These are phyloP conservation scores for Trichoderma sp. DNA, from an alignment of 2,329 filamentous ascomycete genomes.

Conservation along the genomic window DNA sequence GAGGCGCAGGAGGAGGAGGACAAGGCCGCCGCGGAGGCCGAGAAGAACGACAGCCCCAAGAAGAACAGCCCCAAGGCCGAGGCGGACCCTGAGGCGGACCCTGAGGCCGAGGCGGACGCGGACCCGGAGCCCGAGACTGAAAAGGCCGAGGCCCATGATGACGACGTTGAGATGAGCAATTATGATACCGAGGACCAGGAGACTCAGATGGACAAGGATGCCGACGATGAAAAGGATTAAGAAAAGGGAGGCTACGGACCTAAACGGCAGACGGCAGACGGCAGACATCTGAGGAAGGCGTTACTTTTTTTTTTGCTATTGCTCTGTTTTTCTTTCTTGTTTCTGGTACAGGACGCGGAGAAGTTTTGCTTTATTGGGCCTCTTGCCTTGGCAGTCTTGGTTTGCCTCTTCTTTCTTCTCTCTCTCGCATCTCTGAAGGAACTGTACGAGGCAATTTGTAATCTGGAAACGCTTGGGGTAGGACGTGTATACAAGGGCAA, in stretches of 20 bases:
- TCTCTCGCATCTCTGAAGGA: not conserved
- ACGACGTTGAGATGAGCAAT: constrained; percentile 54
- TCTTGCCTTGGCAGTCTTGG: not conserved
- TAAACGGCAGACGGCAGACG: not conserved
- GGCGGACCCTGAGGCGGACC: constrained; percentile 26
- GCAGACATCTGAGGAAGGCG: constrained; percentile 10
- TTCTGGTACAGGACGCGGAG: constrained; percentile 3
- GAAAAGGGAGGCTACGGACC: not conserved
- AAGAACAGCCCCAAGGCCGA: constrained; percentile 31
- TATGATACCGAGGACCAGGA: constrained; percentile 50
- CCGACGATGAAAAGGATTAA: constrained; percentile 36
- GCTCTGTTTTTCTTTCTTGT: not conserved
- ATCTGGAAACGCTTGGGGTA: not conserved
- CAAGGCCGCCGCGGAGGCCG: constrained; percentile 22
- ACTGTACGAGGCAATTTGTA: constrained; percentile 11
- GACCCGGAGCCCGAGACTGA: constrained; percentile 35
- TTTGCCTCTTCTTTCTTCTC: not conserved
- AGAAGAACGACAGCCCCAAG: constrained; percentile 8
- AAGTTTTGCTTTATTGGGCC: not conserved
- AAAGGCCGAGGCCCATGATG: constrained; percentile 46
- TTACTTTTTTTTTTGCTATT: constrained; percentile 1
- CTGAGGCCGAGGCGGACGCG: constrained; percentile 31
- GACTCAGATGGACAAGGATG: constrained; percentile 41
- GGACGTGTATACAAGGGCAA: constrained; percentile 16
- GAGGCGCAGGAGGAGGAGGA: constrained; percentile 28